Conservation (phyloP, 805 yeast genomes). For the Suhomyces xylopsoci region DNA sequence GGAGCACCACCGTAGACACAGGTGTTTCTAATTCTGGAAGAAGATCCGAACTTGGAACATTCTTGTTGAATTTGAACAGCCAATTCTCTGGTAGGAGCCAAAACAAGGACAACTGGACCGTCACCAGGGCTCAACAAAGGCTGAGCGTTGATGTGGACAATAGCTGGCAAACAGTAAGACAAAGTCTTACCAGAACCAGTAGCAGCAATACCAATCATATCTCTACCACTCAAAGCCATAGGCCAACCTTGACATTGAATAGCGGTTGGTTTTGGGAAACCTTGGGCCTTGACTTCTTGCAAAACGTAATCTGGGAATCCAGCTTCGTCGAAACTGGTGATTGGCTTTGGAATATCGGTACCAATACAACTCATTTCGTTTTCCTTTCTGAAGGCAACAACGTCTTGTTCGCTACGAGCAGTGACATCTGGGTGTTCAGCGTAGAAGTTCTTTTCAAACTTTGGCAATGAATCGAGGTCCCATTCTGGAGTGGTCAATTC, state of each 20-base stretch:
- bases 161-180: constrained; percentile 94
- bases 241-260: constrained; percentile 99
- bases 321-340: constrained; percentile 90
- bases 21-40: constrained; percentile 92
- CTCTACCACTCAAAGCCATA: constrained; percentile 98
- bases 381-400: constrained; percentile 71
- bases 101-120: constrained; percentile 92
- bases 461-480: constrained; percentile 74
- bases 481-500: constrained; percentile 73
- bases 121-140: constrained; percentile 91
- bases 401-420: constrained; percentile 69
- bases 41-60: constrained; percentile 89
- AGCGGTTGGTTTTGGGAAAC: constrained; percentile 91
- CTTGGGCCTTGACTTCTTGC: constrained; percentile 83
- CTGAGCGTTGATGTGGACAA: constrained; percentile 97
- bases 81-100: constrained; percentile 98
- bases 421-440: constrained; percentile 78
- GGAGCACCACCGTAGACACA: constrained; percentile 99
- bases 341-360: constrained; percentile 87
- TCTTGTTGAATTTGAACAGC: constrained; percentile 97
- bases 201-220: constrained; percentile 97
- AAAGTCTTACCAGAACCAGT: constrained; percentile 99
- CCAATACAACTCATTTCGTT: constrained; percentile 87
- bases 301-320: constrained; percentile 96
- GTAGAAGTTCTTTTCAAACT: constrained; percentile 94